Evolutionary conservation across 2,329 filamentous ascomycete genomes (phyloP), one percentile per base, ranked within the genome.

Genomic region (Onygenales sp.): DNA sequence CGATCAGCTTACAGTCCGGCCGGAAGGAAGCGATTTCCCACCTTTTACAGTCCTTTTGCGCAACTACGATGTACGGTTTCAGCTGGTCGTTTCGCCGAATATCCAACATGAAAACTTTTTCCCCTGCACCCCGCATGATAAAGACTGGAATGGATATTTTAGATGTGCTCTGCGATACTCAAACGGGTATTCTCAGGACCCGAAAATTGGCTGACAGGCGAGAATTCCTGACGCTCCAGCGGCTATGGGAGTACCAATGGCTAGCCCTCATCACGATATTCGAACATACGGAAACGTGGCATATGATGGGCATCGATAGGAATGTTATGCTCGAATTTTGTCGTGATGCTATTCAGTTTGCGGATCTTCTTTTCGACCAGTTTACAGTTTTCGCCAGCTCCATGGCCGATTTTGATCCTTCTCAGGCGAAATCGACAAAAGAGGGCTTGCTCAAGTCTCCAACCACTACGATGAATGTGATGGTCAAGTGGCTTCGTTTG

Each of bases 341-440:
- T 65, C 85, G 93, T 59, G 89, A 95, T 65, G 87, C 88, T 11
- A 98, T 98, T 82, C 89, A 97, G 62, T 87, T 95, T 64, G 91
- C 92, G 0, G 88, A 95, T 64, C 79, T 81, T 38, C 78, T 95
- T 1, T 87, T 97, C 64, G 84, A 88, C 42, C 85, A 95, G 61
- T 93, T 94, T 66, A 85, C 84, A 50, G 80, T 96, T 55, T 84
- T 98, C 58, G 82, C 88, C 2, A 86, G 85, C 45, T 86, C 87
- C 10, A 69, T 90, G 54, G 72, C 72, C 41, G 72, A 73, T 50
- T 71, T 72, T 27, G 71, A 73, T 52, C 66, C 64, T 7, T 66
- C 63, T 10, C 69, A 69, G 56, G 64, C 62, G 56, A 64, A 67
- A 52, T 63, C 67, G 47, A 66, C 71, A 35, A 70, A 78, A 7